These are phyloP conservation scores for Globisporangium cystogenes DNA, from an alignment of 352 stramenopile genomes.

Conservation along the genomic window DNA sequence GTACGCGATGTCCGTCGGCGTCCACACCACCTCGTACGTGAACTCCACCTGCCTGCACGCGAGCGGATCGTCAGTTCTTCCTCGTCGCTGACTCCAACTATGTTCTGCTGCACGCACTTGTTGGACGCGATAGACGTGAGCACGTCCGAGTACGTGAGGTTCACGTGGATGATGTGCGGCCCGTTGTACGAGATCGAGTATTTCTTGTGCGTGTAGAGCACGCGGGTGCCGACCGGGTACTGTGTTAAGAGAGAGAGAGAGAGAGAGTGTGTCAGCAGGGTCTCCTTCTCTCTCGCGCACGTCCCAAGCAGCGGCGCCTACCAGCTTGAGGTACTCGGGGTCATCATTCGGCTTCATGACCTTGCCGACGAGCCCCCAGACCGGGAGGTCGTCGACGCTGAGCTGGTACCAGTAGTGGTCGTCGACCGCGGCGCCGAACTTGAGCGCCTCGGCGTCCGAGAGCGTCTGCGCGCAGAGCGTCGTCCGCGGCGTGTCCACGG, in stretches of 20 bases:
- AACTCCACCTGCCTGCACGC: conserved; percentile 83
- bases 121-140: conserved; percentile 81
- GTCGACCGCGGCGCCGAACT: conserved; percentile 76
- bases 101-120: conserved; percentile 36
- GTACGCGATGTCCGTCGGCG: conserved; percentile 89
- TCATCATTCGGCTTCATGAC: conserved; percentile 90
- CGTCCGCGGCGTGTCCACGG: conserved; percentile 51
- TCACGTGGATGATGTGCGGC: conserved; percentile 97
- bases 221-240: conserved; percentile 68
- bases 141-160: conserved; percentile 93
- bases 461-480: conserved; percentile 74
- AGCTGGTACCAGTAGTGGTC: conserved; percentile 99
- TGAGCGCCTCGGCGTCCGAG: conserved; percentile 59
- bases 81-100: too few relatives aligned
- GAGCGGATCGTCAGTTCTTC: neutral
- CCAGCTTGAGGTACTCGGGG: conserved; percentile 71
- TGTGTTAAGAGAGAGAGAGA: conserved; percentile 9
- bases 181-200: conserved; percentile 97
- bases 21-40: conserved; percentile 93
- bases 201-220: conserved; percentile 97
- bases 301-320: conserved; percentile 12
- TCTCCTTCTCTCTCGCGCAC: too few relatives aligned
- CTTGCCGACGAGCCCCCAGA: conserved; percentile 98
- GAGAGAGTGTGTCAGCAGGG: neutral
- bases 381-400: conserved; percentile 97